Conservation (phyloP, 805 yeast species). For the Phaffomyces thermotolerans region DNA sequence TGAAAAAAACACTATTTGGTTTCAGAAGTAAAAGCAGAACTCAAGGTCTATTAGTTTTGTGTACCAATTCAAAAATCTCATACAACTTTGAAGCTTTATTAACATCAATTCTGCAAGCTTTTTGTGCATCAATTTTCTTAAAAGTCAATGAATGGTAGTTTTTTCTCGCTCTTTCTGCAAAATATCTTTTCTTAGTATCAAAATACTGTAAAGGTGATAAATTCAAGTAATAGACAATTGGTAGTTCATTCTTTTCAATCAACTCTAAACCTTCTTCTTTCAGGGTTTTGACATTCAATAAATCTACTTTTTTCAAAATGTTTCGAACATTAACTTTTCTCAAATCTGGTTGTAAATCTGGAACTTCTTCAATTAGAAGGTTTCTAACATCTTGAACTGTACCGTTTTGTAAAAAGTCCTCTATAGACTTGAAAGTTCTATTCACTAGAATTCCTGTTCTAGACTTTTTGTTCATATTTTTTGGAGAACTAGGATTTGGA, state of each 20-base stretch:
- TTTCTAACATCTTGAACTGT: constrained; percentile 20
- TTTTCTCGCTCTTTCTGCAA: constrained; percentile 81
- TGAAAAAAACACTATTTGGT: too few species aligned
- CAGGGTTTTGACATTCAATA: constrained; percentile 5
- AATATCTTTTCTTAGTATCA: constrained; percentile 75
- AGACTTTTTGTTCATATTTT: neutral
- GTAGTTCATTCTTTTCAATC: constrained; percentile 9
- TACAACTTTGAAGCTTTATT: constrained; percentile 89
- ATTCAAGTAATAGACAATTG: constrained; percentile 13
- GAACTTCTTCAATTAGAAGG: constrained; percentile 7
- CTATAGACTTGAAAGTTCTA: neutral
- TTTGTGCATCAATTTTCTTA: constrained; percentile 96
- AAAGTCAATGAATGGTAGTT: constrained; percentile 65
- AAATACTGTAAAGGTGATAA: constrained; percentile 20
- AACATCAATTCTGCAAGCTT: constrained; percentile 95
- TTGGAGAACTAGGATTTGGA: neutral
- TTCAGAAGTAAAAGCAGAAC: neutral
- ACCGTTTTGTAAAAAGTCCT: constrained; percentile 8
- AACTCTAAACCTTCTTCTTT: constrained; percentile 9
- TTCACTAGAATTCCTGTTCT: neutral
- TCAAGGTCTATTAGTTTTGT: neutral
- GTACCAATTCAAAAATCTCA: constrained; percentile 86
- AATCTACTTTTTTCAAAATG: constrained; percentile 9
- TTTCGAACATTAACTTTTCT: constrained; percentile 7
- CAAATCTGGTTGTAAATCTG: constrained; percentile 17